A percentile compares a stretch with the other conserved stretches of the same genome.
These are phyloP conservation scores for Stemphylium beticola DNA, from an alignment of 2,329 filamentous ascomycete genomes.

Conservation along the genomic window DNA sequence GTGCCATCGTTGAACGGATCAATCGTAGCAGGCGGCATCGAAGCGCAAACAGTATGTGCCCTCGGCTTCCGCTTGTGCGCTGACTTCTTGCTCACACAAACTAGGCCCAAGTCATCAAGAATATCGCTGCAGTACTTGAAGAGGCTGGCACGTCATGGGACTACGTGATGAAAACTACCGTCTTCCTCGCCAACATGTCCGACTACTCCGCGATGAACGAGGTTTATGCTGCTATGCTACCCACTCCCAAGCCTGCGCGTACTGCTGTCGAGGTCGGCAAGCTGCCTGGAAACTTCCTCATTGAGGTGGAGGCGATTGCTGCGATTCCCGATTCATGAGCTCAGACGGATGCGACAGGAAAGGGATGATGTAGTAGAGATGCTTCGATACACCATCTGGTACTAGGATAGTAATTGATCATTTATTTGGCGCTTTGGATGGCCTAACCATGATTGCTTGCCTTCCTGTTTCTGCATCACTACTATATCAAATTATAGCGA, in stretches of 20 bases:
- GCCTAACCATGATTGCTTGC: too few species aligned
- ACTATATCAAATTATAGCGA: too few species aligned
- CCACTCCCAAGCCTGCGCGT: conserved; percentile 37
- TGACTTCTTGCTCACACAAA: neutral
- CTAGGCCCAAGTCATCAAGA: conserved; percentile 44
- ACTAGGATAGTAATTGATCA: too few species aligned
- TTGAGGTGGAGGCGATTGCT: conserved; percentile 44
- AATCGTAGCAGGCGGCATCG: conserved; percentile 34
- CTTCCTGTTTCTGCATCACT: too few species aligned
- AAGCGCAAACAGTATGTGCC: conserved; percentile 31
- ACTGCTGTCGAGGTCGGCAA: conserved; percentile 42
- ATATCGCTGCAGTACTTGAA: conserved; percentile 37
- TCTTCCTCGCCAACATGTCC: conserved; percentile 42
- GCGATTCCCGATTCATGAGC: conserved; percentile 33
- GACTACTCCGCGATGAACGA: conserved; percentile 45
- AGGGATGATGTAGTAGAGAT: neutral
- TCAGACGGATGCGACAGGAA: too few species aligned
- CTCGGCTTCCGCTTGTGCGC: fast-evolving
- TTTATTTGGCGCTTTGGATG: too few species aligned
- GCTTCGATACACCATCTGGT: too few species aligned
- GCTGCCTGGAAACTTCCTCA: conserved; percentile 37
- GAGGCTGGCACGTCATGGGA: conserved; percentile 44
- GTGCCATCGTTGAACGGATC: conserved; percentile 38
- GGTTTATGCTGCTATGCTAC: conserved; percentile 40
- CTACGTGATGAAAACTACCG: conserved; percentile 44